phyloP scores from a whole-genome alignment of 768 basidiomycete species.

The Pisolithus marmoratus region DNA sequence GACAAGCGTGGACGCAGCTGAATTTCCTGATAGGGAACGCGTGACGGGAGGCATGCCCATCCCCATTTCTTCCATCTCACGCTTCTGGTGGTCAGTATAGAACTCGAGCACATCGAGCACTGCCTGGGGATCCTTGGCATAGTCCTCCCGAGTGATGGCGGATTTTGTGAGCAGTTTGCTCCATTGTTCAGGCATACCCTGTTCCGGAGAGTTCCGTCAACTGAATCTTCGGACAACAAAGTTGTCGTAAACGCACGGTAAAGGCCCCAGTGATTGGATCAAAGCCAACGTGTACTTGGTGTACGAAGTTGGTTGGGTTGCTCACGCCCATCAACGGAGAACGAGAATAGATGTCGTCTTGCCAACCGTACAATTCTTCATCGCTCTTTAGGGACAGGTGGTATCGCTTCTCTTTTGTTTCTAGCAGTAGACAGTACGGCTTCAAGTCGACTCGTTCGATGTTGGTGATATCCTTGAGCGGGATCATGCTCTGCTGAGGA shows the following conservation, averaged over 20 bases:
- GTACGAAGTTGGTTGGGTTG: conserved; percentile 95
- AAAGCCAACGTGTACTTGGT: conserved; percentile 97
- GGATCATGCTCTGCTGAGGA: conserved; percentile 54
- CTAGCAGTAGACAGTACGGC: conserved; percentile 87
- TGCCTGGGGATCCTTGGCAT: conserved; percentile 93
- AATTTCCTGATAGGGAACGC: conserved; percentile 16
- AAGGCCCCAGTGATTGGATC: conserved; percentile 93
- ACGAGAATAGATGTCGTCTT: conserved; percentile 91
- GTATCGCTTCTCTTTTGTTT: conserved; percentile 78
- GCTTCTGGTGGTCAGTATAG: conserved; percentile 96
- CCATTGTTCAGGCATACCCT: conserved; percentile 99
- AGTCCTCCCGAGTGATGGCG: conserved; percentile 96
- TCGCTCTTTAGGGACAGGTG: conserved; percentile 85
- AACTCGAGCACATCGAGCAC: conserved; percentile 97
- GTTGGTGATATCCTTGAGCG: conserved; percentile 72
- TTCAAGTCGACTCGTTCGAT: conserved; percentile 92
- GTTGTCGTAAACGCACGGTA: conserved; percentile 57
- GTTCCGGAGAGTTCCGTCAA: neutral
- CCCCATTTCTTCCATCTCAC: conserved; percentile 71
- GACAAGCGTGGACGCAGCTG: conserved; percentile 28
- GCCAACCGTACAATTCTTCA: conserved; percentile 97
- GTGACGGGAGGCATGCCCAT: conserved; percentile 26
- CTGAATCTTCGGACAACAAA: neutral
- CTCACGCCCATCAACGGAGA: conserved; percentile 91
- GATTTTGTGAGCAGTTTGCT: conserved; percentile 94